phyloP scores from a whole-genome alignment of 2,329 filamentous ascomycete genomes.

The Colletotrichum magnum region DNA sequence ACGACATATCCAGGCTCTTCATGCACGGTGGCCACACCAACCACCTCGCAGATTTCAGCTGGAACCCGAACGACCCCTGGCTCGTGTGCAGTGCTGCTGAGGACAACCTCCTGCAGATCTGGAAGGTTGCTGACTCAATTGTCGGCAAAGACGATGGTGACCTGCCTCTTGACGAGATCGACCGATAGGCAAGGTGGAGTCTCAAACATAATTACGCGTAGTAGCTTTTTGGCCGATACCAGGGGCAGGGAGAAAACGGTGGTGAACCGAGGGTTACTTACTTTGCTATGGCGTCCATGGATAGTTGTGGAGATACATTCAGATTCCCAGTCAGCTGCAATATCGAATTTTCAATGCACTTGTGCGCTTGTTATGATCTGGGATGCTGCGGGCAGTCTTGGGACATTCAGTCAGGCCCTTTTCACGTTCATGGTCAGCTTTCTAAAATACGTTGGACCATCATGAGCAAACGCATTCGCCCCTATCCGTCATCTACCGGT shows the following conservation, averaged over 20 bases:
- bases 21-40: conserved; percentile 99
- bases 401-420: too few species aligned
- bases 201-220: conserved; percentile 29
- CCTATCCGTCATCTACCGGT: too few species aligned
- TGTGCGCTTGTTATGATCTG: neutral
- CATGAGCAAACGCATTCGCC: too few species aligned
- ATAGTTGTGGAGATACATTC: conserved; percentile 39
- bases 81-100: conserved; percentile 95
- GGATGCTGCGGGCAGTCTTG: neutral
- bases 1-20: conserved; percentile 75
- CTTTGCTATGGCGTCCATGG: conserved; percentile 37
- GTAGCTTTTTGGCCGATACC: conserved; percentile 20
- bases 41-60: conserved; percentile 95
- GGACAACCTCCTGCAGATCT: conserved; percentile 96
- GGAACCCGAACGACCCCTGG: conserved; percentile 98
- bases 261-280: conserved; percentile 20
- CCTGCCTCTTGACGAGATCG: conserved; percentile 82
- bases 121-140: conserved; percentile 88
- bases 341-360: neutral
- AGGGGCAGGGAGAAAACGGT: conserved; percentile 21
- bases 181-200: conserved; percentile 61
- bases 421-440: too few species aligned
- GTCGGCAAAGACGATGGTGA: conserved; percentile 83
- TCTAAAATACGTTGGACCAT: too few species aligned
- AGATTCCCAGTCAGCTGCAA: conserved; percentile 33